A percentile compares a stretch with the other conserved stretches of the same genome.
phyloP scores from a whole-genome alignment of 805 yeast species.

The Pichia nanzhaoensis region DNA sequence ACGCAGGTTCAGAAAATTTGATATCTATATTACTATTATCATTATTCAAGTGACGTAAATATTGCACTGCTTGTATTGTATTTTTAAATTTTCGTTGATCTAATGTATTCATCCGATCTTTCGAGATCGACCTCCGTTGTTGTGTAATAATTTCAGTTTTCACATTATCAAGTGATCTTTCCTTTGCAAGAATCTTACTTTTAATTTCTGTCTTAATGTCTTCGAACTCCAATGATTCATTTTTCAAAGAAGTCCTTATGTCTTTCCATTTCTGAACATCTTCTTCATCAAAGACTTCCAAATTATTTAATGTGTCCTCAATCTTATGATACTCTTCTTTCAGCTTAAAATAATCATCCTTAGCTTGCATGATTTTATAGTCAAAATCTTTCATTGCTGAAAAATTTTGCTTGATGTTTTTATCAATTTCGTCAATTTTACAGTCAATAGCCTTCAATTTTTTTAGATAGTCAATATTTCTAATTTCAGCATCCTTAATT shows the following conservation, averaged over 20 bases:
- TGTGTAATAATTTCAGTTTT: constrained; percentile 15
- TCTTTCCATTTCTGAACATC: constrained; percentile 21
- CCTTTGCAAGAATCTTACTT: constrained; percentile 13
- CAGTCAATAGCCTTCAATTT: background rate
- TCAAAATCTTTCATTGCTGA: constrained; percentile 30
- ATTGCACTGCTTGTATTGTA: constrained; percentile 33
- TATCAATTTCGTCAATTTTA: constrained; percentile 17
- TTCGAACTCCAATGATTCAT: constrained; percentile 16
- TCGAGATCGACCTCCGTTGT: constrained; percentile 29
- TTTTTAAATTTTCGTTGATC: constrained; percentile 26
- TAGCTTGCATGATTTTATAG: constrained; percentile 32
- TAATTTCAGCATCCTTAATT: constrained; percentile 1
- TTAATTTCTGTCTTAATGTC: constrained; percentile 16
- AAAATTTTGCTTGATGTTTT: constrained; percentile 28
- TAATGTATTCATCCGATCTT: constrained; percentile 46
- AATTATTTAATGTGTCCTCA: constrained; percentile 11
- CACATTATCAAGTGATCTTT: constrained; percentile 15
- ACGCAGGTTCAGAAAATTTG: constrained; percentile 67
- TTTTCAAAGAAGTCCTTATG: constrained; percentile 24
- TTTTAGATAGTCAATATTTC: background rate
- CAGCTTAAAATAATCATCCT: constrained; percentile 27
- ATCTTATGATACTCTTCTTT: constrained; percentile 15
- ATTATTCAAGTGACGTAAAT: constrained; percentile 34
- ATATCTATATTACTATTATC: constrained; percentile 12
- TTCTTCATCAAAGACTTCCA: constrained; percentile 14